Evolutionary conservation across 352 stramenopile genomes (phyloP).

Genomic region (Phytophthora citrophthora): DNA sequence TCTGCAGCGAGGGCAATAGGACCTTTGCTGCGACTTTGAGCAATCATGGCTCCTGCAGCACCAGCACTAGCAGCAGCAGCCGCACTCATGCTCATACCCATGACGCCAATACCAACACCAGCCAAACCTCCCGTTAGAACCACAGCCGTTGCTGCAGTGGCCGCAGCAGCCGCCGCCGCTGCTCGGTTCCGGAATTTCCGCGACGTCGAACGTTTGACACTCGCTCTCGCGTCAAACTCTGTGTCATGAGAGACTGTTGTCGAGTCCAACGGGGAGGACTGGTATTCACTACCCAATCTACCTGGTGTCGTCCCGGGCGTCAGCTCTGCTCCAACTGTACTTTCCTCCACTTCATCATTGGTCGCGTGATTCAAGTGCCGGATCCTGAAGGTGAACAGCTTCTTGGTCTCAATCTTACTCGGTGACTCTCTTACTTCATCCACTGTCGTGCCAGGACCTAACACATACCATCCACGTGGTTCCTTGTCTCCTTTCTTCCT

Average conservation of each 20-base stretch:
- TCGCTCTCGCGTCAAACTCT: slow-evolving; percentile 49
- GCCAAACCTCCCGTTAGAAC: slow-evolving; percentile 81
- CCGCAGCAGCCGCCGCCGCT: slow-evolving; percentile 68
- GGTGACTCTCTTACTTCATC: slow-evolving; percentile 86
- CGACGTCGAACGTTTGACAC: slow-evolving; percentile 54
- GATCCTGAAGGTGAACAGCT: slow-evolving; percentile 85
- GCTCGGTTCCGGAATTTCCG: slow-evolving; percentile 71
- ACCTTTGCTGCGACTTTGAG: slow-evolving; percentile 71
- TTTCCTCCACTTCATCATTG: slow-evolving; percentile 59
- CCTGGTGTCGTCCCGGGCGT: slow-evolving; percentile 31
- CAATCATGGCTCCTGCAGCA: slow-evolving; percentile 72
- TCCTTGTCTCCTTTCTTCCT: slow-evolving; percentile 87
- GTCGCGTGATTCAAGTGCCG: slow-evolving; percentile 62
- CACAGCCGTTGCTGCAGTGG: slow-evolving; percentile 78
- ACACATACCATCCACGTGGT: slow-evolving; percentile 79
- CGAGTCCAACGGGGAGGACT: slow-evolving; percentile 38
- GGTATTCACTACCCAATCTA: slow-evolving; percentile 37
- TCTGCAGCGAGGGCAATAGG: slow-evolving; percentile 82
- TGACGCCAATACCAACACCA: slow-evolving; percentile 79
- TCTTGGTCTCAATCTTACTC: slow-evolving; percentile 90
- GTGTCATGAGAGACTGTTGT: slow-evolving; percentile 32
- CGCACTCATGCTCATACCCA: slow-evolving; percentile 83
- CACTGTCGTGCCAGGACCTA: slow-evolving; percentile 80
- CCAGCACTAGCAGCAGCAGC: slow-evolving; percentile 77
- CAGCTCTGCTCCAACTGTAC: slow-evolving; percentile 15